Base-by-base conservation (phyloP, 176 grass and related monocot species). In the Triticum timopheevii region DNA sequence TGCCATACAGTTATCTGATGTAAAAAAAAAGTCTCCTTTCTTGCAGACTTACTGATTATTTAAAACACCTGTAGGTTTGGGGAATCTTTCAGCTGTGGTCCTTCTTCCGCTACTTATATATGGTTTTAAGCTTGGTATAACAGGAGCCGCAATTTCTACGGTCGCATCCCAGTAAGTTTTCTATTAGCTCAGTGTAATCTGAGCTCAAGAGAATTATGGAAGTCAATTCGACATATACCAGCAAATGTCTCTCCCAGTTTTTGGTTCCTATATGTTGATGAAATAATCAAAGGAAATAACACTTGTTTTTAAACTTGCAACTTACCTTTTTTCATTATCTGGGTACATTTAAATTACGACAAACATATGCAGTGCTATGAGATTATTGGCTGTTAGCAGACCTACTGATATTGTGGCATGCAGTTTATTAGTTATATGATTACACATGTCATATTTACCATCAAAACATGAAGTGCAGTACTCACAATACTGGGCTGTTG, bases 131-230 rank as follows among this genome's bases (percentile, higher is more conserved):
- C 90, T 94, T 82, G 92, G 92, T 52, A 91, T 94, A 38, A 71
- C 84, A 80, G 89, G 92, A 79, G 92, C 92, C 10, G 92, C 92
- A 76, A 82, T 91, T 89, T 88, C 92, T 31, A 91, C 90, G 65
- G 89, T 94, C 69, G 88, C 56, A 63, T 94, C 92, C 54, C 92
- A 94, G 89, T 94, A 94, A 89, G 92, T 70, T 91, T 23, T 74
- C 31, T 80, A 69, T 79, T 40, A 63, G 36, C 15, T 42, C 2
- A 10, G 79, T 86, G 66, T 52, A 59, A 20, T 45, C 33, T n/a
- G 56, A 80, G 65, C 62, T 44, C 2, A 79, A 3, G n/a, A 44
- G 4, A 70, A 70, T 38, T 75, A 45, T 64, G 7, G 13, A 69
- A 69, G 64, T 27, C 65, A 78, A 58, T 36, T 25, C 49, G 31